A percentile compares a stretch with the other conserved stretches of the same genome.
Evolutionary conservation across 73 alveolate genomes (phyloP).

Genomic region (Paramecium primaurelia): DNA sequence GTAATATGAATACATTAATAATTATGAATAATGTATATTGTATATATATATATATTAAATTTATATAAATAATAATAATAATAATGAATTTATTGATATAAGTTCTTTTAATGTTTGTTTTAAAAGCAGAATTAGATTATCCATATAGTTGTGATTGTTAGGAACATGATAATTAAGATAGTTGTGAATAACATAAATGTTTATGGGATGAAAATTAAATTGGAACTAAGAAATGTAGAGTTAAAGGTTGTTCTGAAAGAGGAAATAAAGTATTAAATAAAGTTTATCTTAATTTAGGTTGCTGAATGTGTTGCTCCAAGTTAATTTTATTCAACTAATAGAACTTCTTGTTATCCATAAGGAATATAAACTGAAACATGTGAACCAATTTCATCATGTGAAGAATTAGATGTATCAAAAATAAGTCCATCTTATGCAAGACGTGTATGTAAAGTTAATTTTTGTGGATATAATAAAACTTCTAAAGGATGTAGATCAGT

Average conservation of each 20-base stretch:
- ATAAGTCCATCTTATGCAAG: conserved; percentile 24
- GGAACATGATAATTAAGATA: background rate
- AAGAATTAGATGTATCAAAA: conserved; percentile 13
- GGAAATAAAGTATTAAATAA: background rate
- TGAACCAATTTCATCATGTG: background rate
- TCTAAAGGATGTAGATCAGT: background rate
- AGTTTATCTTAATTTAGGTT: background rate
- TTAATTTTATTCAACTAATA: conserved; percentile 27
- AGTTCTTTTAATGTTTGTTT: background rate
- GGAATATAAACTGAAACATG: background rate
- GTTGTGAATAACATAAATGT: conserved; percentile 3
- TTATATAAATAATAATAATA: too few relatives aligned
- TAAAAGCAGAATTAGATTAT: background rate
- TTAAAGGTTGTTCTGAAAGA: conserved; percentile 15
- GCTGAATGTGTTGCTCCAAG: conserved; percentile 44
- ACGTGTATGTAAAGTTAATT: conserved; percentile 13
- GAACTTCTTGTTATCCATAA: conserved; percentile 42
- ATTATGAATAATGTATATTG: background rate
- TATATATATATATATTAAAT: too few relatives aligned
- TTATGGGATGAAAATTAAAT: background rate
- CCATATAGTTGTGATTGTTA: conserved; percentile 43
- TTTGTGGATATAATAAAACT: conserved; percentile 4
- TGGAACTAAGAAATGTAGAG: conserved; percentile 1
- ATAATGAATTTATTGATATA: background rate
- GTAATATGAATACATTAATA: too few relatives aligned